Evolutionary conservation across 163 green algal genomes (phyloP), one percentile per base, ranked within the genome.

Genomic region (Trebouxiophyceae sp.): DNA sequence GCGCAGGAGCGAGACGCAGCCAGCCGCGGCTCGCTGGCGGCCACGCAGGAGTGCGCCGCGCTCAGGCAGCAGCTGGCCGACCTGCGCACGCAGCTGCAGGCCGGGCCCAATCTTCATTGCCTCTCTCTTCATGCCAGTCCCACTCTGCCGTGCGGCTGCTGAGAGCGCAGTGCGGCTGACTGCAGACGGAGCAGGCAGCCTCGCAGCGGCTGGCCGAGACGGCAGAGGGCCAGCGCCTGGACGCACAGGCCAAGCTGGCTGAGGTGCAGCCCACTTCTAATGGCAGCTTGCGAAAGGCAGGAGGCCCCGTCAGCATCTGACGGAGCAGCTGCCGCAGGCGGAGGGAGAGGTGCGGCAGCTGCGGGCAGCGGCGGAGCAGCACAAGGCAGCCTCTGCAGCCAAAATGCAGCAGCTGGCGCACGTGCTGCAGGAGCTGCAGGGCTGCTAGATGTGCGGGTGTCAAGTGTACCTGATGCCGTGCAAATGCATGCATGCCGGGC

Each of bases 391-490:
- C 31, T 84, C 78, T 4, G 80, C 72, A 0, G 68, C 63, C 24
- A 90, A 90, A 72, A 86, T 90, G 75, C 60, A 74, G 46, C 80
- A 87, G 57, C 77, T 92, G 58, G 81, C 85, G 0, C 78, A 60
- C 4, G 73, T 90, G n/a, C 65, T 91, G 63, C 67, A 74, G 24
- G 79, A 84, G 19, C 26, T 76, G 26, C 57, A 62, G 55, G 26
- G 26, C n/a, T n/a, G n/a, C n/a, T n/a, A n/a, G n/a, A n/a, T n/a
- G n/a, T n/a, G n/a, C n/a, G n/a, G n/a, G n/a, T n/a, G n/a, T n/a
- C n/a, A n/a, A n/a, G n/a, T n/a, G n/a, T n/a, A n/a, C n/a, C n/a
- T n/a, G n/a, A n/a, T n/a, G n/a, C n/a, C n/a, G n/a, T n/a, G n/a
- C n/a, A n/a, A n/a, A n/a, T n/a, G n/a, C n/a, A n/a, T n/a, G n/a